phyloP scores from a whole-genome alignment of 2,329 filamentous ascomycete genomes.

The Xylariales sp. region DNA sequence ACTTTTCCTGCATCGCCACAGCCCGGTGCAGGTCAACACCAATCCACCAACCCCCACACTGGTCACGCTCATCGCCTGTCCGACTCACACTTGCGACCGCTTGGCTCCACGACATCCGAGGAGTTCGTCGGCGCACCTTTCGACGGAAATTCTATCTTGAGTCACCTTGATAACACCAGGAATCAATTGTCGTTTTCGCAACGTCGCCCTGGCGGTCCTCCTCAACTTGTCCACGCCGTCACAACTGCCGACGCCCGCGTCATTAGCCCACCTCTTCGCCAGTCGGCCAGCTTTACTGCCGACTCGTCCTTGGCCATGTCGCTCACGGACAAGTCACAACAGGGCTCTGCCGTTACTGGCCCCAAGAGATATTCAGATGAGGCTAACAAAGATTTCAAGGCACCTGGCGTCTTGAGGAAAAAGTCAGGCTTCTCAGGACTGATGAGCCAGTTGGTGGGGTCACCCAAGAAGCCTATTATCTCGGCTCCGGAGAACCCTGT shows the following conservation, averaged over 20 bases:
- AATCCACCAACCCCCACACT: background rate
- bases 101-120: constrained; percentile 45
- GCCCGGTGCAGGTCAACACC: constrained; percentile 13
- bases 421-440: constrained; percentile 87
- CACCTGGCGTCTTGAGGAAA: constrained; percentile 61
- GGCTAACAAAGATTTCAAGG: constrained; percentile 53
- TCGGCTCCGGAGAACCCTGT: constrained; percentile 98
- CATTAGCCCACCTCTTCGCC: constrained; percentile 53
- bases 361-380: constrained; percentile 81
- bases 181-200: constrained; percentile 21
- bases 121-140: constrained; percentile 63
- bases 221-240: constrained; percentile 35
- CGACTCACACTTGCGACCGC: constrained; percentile 29
- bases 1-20: constrained; percentile 8
- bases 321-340: constrained; percentile 34
- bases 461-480: constrained; percentile 86
- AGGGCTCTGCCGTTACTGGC: constrained; percentile 39
- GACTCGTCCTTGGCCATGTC: constrained; percentile 40
- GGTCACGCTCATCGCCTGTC: constrained; percentile 23
- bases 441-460: constrained; percentile 77
- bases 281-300: constrained; percentile 62
- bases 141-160: constrained; percentile 58
- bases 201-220: constrained; percentile 20
- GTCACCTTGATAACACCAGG: constrained; percentile 52
- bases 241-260: constrained; percentile 50